Conservation (phyloP, 1,284 basidiomycete species). For the Paramarasmius palmivorus region DNA sequence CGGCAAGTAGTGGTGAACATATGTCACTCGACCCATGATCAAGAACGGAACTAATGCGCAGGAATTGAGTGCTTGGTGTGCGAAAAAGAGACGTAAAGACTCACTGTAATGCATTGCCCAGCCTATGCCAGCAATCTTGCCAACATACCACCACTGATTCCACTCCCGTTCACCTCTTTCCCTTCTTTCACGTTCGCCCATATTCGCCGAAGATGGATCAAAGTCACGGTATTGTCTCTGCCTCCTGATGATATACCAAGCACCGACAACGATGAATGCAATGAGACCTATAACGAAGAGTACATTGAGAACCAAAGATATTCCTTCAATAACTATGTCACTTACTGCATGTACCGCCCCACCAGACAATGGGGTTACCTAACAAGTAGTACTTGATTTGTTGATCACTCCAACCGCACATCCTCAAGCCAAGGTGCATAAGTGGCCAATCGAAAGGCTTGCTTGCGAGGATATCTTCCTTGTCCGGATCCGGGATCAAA, state of each 20-base stretch:
- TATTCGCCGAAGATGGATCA: neutral
- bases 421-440: slow-evolving; percentile 85
- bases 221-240: slow-evolving; percentile 77
- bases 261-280: slow-evolving; percentile 53
- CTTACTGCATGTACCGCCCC: slow-evolving; percentile 69
- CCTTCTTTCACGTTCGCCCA: slow-evolving; percentile 81
- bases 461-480: slow-evolving; percentile 95
- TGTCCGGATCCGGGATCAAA: slow-evolving; percentile 94
- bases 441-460: slow-evolving; percentile 94
- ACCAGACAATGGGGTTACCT: slow-evolving; percentile 93
- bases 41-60: slow-evolving; percentile 80
- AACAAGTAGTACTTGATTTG: slow-evolving; percentile 94
- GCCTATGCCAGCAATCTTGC: slow-evolving; percentile 88
- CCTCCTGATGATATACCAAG: slow-evolving; percentile 77
- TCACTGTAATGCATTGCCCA: slow-evolving; percentile 91
- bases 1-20: slow-evolving; percentile 92
- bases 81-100: slow-evolving; percentile 26
- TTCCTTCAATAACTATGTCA: too few relatives aligned
- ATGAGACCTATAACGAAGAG: slow-evolving; percentile 37
- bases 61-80: slow-evolving; percentile 1
- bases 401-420: slow-evolving; percentile 94
- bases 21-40: slow-evolving; percentile 94
- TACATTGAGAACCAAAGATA: too few relatives aligned
- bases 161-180: slow-evolving; percentile 65
- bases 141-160: slow-evolving; percentile 93